Evolutionary conservation across 2,329 filamentous ascomycete genomes (phyloP).

Genomic region (Rutstroemia sp.): DNA sequence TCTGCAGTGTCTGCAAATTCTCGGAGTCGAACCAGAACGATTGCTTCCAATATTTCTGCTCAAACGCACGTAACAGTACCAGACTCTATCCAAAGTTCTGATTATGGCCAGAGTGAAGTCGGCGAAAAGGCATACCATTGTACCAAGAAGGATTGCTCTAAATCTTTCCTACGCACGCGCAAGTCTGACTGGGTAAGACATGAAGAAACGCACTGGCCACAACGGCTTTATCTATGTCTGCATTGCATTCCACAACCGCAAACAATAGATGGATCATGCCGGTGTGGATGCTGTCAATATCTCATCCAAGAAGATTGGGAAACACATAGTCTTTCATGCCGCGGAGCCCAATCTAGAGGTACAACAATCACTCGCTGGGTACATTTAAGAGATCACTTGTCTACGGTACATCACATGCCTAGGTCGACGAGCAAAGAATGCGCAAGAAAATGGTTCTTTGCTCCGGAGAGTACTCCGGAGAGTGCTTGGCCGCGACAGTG

Average conservation of each 20-base stretch:
- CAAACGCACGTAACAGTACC: too few relatives aligned
- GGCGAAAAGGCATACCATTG: too few relatives aligned
- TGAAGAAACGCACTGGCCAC: background rate
- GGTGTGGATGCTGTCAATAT: background rate
- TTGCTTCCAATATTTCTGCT: too few relatives aligned
- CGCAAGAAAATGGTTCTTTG: background rate
- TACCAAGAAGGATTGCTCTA: too few relatives aligned
- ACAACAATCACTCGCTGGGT: background rate
- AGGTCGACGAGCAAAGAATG: background rate
- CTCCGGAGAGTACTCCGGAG: background rate
- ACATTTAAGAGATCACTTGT: background rate
- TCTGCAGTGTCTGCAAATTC: too few relatives aligned
- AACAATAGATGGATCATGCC: background rate
- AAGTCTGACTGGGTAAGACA: background rate
- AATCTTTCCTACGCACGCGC: too few relatives aligned
- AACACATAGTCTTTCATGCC: background rate
- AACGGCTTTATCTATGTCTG: background rate
- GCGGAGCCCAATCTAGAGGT: background rate
- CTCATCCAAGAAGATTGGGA: background rate
- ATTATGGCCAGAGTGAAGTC: too few relatives aligned
- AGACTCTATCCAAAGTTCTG: too few relatives aligned
- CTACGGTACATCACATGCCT: background rate
- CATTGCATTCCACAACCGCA: background rate
- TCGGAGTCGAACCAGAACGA: too few relatives aligned
- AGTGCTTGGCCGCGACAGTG: background rate